Evolutionary conservation across 129 eudicot species (phyloP), one percentile per base, ranked within the genome.

Genomic region (Centrapalus pauciflorus): DNA sequence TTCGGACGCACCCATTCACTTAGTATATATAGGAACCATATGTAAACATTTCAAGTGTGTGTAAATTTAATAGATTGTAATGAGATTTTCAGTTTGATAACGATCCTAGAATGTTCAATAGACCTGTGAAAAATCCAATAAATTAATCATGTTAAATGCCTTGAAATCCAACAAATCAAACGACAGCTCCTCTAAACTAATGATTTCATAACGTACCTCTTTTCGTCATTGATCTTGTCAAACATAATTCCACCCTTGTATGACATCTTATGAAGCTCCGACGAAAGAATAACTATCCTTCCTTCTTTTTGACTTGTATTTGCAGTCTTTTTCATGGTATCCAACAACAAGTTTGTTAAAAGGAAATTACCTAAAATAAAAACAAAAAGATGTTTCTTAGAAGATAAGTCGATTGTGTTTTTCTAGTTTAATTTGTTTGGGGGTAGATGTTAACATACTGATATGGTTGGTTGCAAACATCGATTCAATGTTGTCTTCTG

Each of bases 391-490:
- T 5, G 14, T 34, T 67, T 10, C 12, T 11, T 40, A 43, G 23
- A 5, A 21, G 29, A 41, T 4, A 27, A 23, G 14, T 67, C 16
- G 12, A 38, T 58, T 58, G 43, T 41, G 32, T 41, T 45, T 29
- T 6, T n/a, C n/a, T n/a, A n/a, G n/a, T n/a, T n/a, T n/a, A n/a
- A n/a, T n/a, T n/a, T 27, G 52, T 25, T 20, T 34, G 4, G 46
- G 23, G 16, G 6, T 43, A 23, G 10, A 8, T 1, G 6, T 13
- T 13, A 7, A 41, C 56, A 61, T 62, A 72, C 77, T 90, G 25
- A 89, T 29, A 80, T 92, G 98, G 69, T 92, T 87, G 30, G 93
- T 89, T 20, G 94, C 95, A 72, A 92, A 91, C 45, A 87, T 96
- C 71, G 83, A 57, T 61, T 92, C 98, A n/a, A 92, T 81, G 52